phyloP scores from a whole-genome alignment of 2,329 filamentous ascomycete genomes.

The Cytospora piceicola region DNA sequence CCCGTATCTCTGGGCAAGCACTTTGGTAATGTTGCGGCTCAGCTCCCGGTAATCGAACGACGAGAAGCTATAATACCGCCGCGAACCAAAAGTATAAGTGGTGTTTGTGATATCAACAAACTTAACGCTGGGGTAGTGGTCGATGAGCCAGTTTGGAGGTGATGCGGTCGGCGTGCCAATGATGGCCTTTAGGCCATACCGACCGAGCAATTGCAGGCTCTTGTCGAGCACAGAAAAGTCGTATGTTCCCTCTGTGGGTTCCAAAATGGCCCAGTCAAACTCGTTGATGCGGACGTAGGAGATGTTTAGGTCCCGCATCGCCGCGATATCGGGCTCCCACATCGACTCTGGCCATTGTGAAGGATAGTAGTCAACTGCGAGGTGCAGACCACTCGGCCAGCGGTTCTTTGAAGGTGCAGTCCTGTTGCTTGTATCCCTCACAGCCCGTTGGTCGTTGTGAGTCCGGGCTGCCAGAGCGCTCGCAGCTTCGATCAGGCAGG shows the following conservation, averaged over 20 bases:
- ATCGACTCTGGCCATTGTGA: conserved; percentile 34
- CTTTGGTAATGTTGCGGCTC: conserved; percentile 34
- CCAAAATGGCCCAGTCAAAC: conserved; percentile 34
- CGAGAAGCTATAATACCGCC: conserved; percentile 35
- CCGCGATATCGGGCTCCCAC: conserved; percentile 34
- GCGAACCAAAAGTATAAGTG: conserved; percentile 33
- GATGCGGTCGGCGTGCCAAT: conserved; percentile 34
- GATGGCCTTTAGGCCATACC: conserved; percentile 34
- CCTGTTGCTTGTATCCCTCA: neutral
- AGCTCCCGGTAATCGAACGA: conserved; percentile 33
- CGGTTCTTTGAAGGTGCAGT: conserved; percentile 26
- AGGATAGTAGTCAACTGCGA: conserved; percentile 35
- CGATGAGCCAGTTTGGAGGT: conserved; percentile 32
- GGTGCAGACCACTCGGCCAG: conserved; percentile 32
- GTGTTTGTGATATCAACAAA: conserved; percentile 35
- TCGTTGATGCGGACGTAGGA: conserved; percentile 35
- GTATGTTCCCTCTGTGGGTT: conserved; percentile 32
- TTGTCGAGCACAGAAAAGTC: conserved; percentile 34
- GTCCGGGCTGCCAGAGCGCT: neutral
- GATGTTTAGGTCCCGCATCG: conserved; percentile 33
- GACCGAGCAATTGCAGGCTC: conserved; percentile 30
- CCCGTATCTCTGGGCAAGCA: conserved; percentile 34
- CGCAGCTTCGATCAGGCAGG: conserved; percentile 12
- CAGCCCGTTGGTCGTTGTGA: neutral
- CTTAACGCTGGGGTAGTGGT: conserved; percentile 32